Conservation (phyloP, 73 alveolate genomes). For the Blepharisma japonicum region DNA sequence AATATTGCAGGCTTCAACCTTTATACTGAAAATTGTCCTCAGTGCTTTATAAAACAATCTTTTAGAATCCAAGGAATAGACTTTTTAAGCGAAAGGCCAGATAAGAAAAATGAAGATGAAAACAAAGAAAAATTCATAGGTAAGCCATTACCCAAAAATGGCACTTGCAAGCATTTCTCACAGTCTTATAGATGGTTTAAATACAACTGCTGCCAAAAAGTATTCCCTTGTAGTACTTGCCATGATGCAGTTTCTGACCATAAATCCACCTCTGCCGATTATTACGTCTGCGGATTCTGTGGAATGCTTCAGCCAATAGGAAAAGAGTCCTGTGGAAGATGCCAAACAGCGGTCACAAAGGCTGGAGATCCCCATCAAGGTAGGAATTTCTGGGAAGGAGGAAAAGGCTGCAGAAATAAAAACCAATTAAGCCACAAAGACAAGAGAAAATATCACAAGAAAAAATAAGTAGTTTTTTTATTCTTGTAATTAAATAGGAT, state of each 20-base stretch:
- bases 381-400: conserved; percentile 69
- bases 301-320: conserved; percentile 49
- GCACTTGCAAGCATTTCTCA: conserved; percentile 71
- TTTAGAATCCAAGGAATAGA: conserved; percentile 7
- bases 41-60: background rate
- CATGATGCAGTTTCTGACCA: conserved; percentile 74
- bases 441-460: conserved; percentile 2
- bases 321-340: conserved; percentile 56
- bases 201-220: conserved; percentile 66
- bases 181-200: conserved; percentile 69
- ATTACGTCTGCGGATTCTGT: conserved; percentile 71
- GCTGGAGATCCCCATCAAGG: conserved; percentile 33
- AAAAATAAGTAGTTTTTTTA: background rate
- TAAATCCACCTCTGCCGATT: conserved; percentile 52
- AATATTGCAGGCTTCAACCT: background rate
- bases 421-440: conserved; percentile 59
- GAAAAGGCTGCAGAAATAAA: conserved; percentile 72
- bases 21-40: background rate
- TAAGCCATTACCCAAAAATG: conserved; percentile 70
- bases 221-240: conserved; percentile 71
- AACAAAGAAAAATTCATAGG: conserved; percentile 34
- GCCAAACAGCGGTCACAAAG: background rate
- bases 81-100: background rate
- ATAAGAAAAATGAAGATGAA: background rate
- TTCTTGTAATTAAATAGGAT: no score